Base-by-base conservation (phyloP, 495 filamentous ascomycete species). In the Penicillium lagena region DNA sequence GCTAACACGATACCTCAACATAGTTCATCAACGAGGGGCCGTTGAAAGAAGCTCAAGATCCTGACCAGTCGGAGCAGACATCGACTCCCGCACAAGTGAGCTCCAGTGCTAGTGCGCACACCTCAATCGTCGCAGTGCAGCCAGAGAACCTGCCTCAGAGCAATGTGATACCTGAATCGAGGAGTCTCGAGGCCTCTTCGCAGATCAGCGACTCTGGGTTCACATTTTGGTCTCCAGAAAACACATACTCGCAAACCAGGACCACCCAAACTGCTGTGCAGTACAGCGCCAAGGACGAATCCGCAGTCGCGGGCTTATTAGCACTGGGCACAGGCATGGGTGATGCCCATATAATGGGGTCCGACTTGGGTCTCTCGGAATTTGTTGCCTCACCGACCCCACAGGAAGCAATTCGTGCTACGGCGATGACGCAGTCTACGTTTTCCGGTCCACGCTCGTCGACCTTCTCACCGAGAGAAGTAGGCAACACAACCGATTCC, bases 281-380 rank as follows among this genome's bases (percentile, higher is more conserved):
- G 1, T 52, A 62, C 33, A 62, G 51, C 31, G 56, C 63, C 12
- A 59, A 58, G 6, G 60, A 67, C 47, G 60, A 65, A 38, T 63
- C 54, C 4, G 60, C 64, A 4, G 58, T 67, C 2, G 55, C 50
- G 11, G 59, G 64, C 6, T 42, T 67, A 13, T 35, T 67, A n/a
- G 64, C 64, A 35, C 36, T 65, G n/a, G 64, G 64, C 7, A 53
- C 55, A 7, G 45, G 47, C 29, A 50, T 39, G 13, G 42, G 39
- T 39, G 46, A 46, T 10, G 22, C 30, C 22, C 22, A 6, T 22
- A 6, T 6, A 2, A 38, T 42, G 12, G 40, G 28, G 10, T 34
- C 43, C 0, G 36, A 37, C 12, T 10, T 59, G 34, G 42, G 33
- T 1, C 31, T 50, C 12, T 42, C 55, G 13, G 51, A 49, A 2